Conservation (phyloP, 2,329 filamentous ascomycete genomes). For the Alternaria brassicae region DNA sequence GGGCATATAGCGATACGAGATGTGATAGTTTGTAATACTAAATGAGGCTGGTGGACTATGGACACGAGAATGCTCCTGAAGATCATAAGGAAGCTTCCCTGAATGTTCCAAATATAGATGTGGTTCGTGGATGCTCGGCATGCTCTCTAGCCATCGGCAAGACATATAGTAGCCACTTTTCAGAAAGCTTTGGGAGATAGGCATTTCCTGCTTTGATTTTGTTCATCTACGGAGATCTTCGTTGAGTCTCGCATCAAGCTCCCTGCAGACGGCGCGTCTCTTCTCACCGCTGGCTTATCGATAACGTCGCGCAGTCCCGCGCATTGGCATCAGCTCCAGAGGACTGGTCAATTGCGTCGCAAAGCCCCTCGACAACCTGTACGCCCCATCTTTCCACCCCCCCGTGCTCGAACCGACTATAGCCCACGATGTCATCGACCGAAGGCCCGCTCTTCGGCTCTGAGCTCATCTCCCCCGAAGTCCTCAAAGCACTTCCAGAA, state of each 20-base stretch:
- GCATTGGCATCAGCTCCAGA: not conserved
- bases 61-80: conserved; percentile 7
- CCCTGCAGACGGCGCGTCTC: not conserved
- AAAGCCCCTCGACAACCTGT: not conserved
- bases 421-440: conserved; percentile 22
- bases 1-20: not conserved
- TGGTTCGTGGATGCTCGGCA: conserved; percentile 12
- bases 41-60: not conserved
- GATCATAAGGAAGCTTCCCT: conserved; percentile 2
- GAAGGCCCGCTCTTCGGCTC: conserved; percentile 73
- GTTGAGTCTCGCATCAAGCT: not conserved
- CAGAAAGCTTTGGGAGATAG: not conserved
- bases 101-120: conserved; percentile 17
- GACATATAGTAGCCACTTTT: not conserved
- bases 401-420: not conserved
- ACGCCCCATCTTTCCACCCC: not conserved
- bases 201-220: not conserved
- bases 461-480: conserved; percentile 77
- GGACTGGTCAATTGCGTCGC: not conserved
- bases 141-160: conserved; percentile 1
- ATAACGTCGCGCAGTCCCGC: conserved; percentile 17
- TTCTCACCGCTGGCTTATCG: conserved; percentile 37
- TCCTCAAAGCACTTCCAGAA: conserved; percentile 74
- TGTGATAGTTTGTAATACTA: not conserved
- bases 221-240: no score